Evolutionary conservation across 1,284 basidiomycete species (phyloP), one percentile per base, ranked within the genome.

Genomic region (Anthracocystis walkeri): DNA sequence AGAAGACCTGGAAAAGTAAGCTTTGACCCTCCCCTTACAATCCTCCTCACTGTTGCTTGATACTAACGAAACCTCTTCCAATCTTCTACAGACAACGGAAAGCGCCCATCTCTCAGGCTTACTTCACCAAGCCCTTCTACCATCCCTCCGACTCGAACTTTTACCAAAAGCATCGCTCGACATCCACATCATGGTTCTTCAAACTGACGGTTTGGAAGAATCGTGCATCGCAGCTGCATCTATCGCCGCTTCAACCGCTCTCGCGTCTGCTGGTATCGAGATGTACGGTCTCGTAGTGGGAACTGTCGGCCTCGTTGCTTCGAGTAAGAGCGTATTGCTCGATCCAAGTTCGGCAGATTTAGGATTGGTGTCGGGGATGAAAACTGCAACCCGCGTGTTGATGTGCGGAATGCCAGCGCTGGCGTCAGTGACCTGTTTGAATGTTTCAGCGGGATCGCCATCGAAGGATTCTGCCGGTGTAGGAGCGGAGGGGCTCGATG

Each of bases 151-250:
- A 42, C 88, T 98, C 20, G 94, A 97, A 77, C 88, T 94, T 3
- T 88, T 97, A 5, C 96, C 97, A 8, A 99, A 99, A 86, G 93
- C 94, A 0, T 92, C 91, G 8, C 91, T 99, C 78, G 97, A 99
- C 86, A 88, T 98, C 31, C 95, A 93, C 86, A 87, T 99, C 48
- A 92, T 91, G 16, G 89, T 99, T 21, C 90, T 99, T 38, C 95
- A 99, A 86, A 91, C 92, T 11, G 95, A 97, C 83, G 92, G 93
- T 4, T 88, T 92, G 18, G 92, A 94, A 41, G 75, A 79, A 11
- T 77, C 63, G 6, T 80, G 75, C 49, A 67, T 69, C 23, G 69
- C 78, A 3, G 55, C 77, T 8, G 93, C 92, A 0, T 88, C 92
- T 14, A 90, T 94, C 4, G 95, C 95, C 12, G 94, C 95, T 0